Evolutionary conservation across 2,329 filamentous ascomycete species (phyloP).

Genomic region (Curvularia eragrostidis): DNA sequence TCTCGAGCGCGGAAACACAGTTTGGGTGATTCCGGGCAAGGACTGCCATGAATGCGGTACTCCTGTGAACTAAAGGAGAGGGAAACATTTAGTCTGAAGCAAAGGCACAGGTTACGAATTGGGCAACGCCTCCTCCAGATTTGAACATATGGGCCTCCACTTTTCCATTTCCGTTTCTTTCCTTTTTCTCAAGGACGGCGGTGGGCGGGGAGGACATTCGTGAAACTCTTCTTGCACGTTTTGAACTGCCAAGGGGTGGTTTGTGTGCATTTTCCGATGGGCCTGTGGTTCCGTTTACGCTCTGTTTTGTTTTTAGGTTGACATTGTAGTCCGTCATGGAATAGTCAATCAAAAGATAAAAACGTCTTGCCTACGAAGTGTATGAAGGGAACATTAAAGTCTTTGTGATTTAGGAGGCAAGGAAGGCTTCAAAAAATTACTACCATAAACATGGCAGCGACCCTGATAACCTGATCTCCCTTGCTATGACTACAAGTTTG

Average conservation of each 20-base stretch:
- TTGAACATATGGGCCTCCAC: too few relatives aligned
- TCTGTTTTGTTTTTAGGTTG: background rate
- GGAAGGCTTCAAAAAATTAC: background rate
- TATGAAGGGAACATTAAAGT: background rate
- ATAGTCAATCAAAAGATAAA: background rate
- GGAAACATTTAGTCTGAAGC: background rate
- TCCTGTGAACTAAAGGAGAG: conserved; percentile 45
- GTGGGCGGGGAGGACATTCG: background rate
- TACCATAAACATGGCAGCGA: background rate
- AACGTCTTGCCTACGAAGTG: background rate
- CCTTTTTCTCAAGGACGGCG: too few relatives aligned
- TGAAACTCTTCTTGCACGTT: background rate
- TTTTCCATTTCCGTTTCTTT: too few relatives aligned
- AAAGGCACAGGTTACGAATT: too few relatives aligned
- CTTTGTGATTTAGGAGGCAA: background rate
- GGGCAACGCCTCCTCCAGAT: too few relatives aligned
- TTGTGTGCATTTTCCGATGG: background rate
- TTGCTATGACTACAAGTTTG: background rate
- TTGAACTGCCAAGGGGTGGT: background rate
- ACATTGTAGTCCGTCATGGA: background rate
- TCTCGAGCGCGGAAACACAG: conserved; percentile 49
- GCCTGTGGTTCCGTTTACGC: background rate
- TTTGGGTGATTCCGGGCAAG: conserved; percentile 52
- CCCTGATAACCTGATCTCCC: background rate
- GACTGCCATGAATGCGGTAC: conserved; percentile 50